phyloP scores from a whole-genome alignment of 352 stramenopile genomes.

The Blastocystis hominis region DNA sequence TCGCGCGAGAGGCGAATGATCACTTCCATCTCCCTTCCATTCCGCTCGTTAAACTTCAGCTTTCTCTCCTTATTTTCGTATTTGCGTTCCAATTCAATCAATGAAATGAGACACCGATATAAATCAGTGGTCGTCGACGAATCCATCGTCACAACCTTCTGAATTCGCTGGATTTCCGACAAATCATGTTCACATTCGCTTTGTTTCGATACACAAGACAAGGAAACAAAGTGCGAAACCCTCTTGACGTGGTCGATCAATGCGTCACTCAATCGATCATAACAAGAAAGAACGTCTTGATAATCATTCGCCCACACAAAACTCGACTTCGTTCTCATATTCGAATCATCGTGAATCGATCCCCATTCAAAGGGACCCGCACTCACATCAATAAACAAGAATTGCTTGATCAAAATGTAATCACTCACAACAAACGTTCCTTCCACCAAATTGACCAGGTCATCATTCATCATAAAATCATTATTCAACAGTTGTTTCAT shows the following conservation, averaged over 20 bases:
- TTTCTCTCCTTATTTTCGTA: not conserved
- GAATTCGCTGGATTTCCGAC: not conserved
- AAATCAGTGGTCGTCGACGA: not conserved
- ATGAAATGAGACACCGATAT: not conserved
- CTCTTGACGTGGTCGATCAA: not conserved
- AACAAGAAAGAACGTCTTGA: not conserved
- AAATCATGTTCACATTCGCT: not conserved
- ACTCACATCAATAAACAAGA: not conserved
- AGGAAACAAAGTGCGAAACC: not conserved
- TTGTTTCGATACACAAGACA: not conserved
- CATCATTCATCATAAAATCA: slow-evolving; percentile 61
- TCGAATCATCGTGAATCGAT: not conserved
- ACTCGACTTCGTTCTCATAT: not conserved
- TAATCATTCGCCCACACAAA: not conserved
- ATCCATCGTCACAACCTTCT: not conserved
- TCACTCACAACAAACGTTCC: slow-evolving; percentile 9
- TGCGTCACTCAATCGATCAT: not conserved
- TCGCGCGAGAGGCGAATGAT: slow-evolving; percentile 8
- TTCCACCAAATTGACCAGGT: slow-evolving; percentile 5
- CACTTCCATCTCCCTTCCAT: slow-evolving; percentile 5
- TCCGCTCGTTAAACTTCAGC: not conserved
- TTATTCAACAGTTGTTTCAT: slow-evolving; percentile 68
- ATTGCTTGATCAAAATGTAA: not conserved
- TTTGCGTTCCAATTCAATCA: not conserved
- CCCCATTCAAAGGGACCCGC: slow-evolving; percentile 45